phyloP scores from a whole-genome alignment of 2,329 filamentous ascomycete species.

The Apiospora pterosperma region DNA sequence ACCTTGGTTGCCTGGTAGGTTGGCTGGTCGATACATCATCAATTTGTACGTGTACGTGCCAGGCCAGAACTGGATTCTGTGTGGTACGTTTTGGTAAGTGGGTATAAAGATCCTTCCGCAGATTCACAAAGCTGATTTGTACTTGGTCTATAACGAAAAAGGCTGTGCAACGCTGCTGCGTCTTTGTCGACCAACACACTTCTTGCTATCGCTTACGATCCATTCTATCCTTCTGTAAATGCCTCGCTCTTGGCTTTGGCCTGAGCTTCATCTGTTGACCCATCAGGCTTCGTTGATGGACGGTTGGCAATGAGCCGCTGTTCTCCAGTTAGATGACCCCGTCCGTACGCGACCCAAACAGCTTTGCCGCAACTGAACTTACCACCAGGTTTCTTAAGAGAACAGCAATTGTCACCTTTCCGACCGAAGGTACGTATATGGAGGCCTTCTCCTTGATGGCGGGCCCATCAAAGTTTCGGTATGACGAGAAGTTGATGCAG shows the following conservation, averaged over 20 bases:
- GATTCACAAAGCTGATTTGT: not conserved
- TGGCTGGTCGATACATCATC: not conserved
- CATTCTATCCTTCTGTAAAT: conserved; percentile 15
- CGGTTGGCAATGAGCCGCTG: conserved; percentile 53
- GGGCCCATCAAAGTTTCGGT: conserved; percentile 83
- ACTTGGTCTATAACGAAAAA: not conserved
- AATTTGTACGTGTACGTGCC: too few relatives aligned
- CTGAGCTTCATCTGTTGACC: conserved; percentile 24
- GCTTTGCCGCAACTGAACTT: conserved; percentile 36
- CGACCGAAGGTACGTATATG: conserved; percentile 95
- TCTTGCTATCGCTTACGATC: not conserved
- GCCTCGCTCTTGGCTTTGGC: conserved; percentile 29
- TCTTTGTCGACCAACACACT: not conserved
- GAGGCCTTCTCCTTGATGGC: conserved; percentile 93
- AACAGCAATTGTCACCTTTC: conserved; percentile 95
- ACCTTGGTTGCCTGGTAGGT: not conserved
- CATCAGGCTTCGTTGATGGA: conserved; percentile 33
- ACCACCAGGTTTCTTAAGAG: conserved; percentile 86
- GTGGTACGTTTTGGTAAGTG: not conserved
- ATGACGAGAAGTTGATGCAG: conserved; percentile 98
- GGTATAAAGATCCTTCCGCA: not conserved
- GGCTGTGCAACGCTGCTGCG: not conserved
- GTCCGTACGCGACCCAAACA: conserved; percentile 19
- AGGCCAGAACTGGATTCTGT: not conserved
- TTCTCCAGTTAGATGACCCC: not conserved